Base-by-base conservation (phyloP, 2,329 filamentous ascomycete species). In the Colletotrichum costaricense region DNA sequence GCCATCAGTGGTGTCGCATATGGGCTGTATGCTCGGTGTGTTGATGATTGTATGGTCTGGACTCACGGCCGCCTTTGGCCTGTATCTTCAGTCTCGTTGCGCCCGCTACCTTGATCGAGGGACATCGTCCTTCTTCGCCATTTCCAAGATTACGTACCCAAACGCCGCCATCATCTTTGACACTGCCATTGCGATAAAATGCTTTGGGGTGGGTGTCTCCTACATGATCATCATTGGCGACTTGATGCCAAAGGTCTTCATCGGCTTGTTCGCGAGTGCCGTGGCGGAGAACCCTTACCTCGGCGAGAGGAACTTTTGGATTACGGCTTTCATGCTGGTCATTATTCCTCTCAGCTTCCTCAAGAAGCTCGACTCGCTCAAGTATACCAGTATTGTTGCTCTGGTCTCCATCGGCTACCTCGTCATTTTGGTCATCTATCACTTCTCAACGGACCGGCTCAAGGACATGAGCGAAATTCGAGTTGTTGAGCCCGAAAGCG, bases 201-300 rank as follows among this genome's bases (percentile, higher is more conserved):
- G 97, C 83, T 99, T 99, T 81, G 97, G 97, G 49, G 97, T 99
- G 11, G 97, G 94, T 26, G 94, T 98, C 73, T 98, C 95, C 78
- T 99, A 99, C 84, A 90, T 99, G 78, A 99, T 99, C 80, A 98
- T 99, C 79, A 98, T 99, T 77, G 97, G 97, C 63, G 97, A 99
- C 81, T 86, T 99, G 75, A 99, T 99, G 97, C 97, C 97, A 1
- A 96, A 95, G 52, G 97, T 99, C 11, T 92, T 97, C 28, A 86
- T 91, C 74, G 97, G 95, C 5, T 96, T 99, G 82, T 90, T 91
- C 74, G 88, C 89, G 60, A 85, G 87, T 63, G 89, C 90, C 24
- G 89, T 88, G 22, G 87, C 90, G 2, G 85, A 79, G 33, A 79
- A 93, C 57, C 89, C 91, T 1, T 98, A 96, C 79, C 84, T 98